Base-by-base conservation (phyloP, 2,329 filamentous ascomycete species). In the Fusarium musae region DNA sequence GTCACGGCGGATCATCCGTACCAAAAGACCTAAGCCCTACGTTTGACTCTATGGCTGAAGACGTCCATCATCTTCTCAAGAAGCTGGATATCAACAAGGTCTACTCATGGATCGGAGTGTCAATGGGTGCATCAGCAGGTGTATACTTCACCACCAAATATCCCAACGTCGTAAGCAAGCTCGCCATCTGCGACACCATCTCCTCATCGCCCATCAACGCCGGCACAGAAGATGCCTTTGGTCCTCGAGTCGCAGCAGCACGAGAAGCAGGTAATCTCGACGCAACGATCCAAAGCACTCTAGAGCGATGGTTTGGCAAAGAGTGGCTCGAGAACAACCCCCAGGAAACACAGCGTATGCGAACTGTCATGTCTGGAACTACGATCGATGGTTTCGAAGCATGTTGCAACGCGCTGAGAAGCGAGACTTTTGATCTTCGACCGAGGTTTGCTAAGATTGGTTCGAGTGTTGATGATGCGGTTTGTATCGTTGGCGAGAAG, bases 101-200 rank as follows among this genome's bases (percentile, higher is more conserved):
- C 10, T 77, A 83, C 60, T 80, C 81, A 6, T 86, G 84, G 84
- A 77, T 86, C 12, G 84, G 84, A 4, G 83, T 85, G 2, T 85
- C 84, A 16, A 85, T 86, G 82, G 84, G 85, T 28, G 85, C 82
- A 12, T 79, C 83, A 1, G 82, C 79, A 2, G 82, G 82, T 26
- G 73, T 85, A 54, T 80, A 80, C 63, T 86, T 85, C 69, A 78
- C 79, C 2, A 78, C 79, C 9, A 79, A 77, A 60, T 82, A 84
- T 64, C 83, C 83, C 9, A 79, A 79, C 39, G 53, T 84, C 7
- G 77, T 85, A 15, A 59, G 78, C 57, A 82, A 80, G 49, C 78
- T 86, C 11, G 77, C 83, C 32, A 76, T 84, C 36, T 84, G 82
- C 75, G 82, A 84, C 66, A 84, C 83, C 57, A 82, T 85, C 57